Evolutionary conservation across 78 protist species (phyloP).

Genomic region (Guillardia theta): DNA sequence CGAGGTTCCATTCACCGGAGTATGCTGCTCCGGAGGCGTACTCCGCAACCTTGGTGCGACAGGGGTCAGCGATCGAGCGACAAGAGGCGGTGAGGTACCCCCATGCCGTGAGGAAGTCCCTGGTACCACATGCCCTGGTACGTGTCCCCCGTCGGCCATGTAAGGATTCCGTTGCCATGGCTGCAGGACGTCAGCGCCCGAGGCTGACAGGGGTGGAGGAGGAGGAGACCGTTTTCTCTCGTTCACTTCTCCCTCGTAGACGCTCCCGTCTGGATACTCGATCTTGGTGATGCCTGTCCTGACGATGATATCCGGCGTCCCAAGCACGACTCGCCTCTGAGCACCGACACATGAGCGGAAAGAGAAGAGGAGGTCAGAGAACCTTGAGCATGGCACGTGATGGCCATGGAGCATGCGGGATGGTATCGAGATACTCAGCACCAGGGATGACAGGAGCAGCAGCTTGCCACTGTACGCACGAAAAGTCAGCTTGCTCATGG

Average conservation of each 20-base stretch:
- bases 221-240: not conserved
- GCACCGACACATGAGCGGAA: not conserved
- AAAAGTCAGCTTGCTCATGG: too few relatives aligned
- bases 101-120: not conserved
- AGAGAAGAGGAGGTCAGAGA: not conserved
- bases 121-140: not conserved
- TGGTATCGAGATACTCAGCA: not conserved
- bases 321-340: not conserved
- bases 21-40: not conserved
- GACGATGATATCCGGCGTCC: not conserved
- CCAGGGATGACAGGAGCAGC: conserved; percentile 10
- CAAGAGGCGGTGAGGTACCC: not conserved
- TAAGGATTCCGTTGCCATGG: not conserved
- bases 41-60: not conserved
- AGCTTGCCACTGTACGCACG: too few relatives aligned
- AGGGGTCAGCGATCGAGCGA: not conserved
- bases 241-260: not conserved
- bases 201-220: not conserved
- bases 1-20: not conserved
- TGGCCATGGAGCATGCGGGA: not conserved
- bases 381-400: not conserved
- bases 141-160: not conserved
- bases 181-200: not conserved
- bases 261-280: not conserved
- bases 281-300: not conserved